A percentile compares a stretch with the other conserved stretches of the same genome.
Evolutionary conservation across 345 rosid genomes (phyloP).

Genomic region (Bruguiera gymnorhiza): DNA sequence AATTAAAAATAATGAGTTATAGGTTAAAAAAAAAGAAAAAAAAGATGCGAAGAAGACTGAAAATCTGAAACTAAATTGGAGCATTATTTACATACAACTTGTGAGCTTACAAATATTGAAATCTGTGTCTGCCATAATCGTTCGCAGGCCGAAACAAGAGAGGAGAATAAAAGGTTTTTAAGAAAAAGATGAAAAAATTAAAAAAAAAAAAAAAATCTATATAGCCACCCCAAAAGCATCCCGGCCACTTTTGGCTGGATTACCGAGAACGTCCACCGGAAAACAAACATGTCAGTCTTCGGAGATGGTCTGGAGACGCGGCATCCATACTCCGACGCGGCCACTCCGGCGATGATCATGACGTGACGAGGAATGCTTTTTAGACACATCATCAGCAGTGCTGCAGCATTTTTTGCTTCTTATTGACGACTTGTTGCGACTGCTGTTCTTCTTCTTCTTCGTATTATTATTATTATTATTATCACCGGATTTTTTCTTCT

Average conservation of each 20-base stretch:
- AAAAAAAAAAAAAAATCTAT: constrained; percentile 10
- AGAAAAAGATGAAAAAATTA: neutral
- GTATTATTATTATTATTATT: constrained; percentile 4
- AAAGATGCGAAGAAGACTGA: too few species aligned
- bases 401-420: constrained; percentile 19
- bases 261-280: neutral
- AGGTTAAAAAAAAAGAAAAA: too few species aligned
- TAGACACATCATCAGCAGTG: constrained; percentile 12
- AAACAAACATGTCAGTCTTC: constrained; percentile 47
- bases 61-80: too few species aligned
- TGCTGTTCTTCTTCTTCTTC: neutral
- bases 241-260: neutral
- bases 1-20: too few species aligned
- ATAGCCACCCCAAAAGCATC: constrained; percentile 9
- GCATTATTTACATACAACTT: neutral
- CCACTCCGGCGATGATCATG: constrained; percentile 51
- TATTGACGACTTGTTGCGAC: constrained; percentile 11
- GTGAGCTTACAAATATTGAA: constrained; percentile 3
- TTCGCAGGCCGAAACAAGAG: constrained; percentile 30
- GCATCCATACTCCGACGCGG: constrained; percentile 58
- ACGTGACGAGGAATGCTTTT: constrained; percentile 39
- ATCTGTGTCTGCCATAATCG: constrained; percentile 36
- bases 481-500: constrained; percentile 32
- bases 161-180: neutral
- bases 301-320: constrained; percentile 68